Base-by-base conservation (phyloP, 108 stramenopile genomes). In the Fragilaria radians region DNA sequence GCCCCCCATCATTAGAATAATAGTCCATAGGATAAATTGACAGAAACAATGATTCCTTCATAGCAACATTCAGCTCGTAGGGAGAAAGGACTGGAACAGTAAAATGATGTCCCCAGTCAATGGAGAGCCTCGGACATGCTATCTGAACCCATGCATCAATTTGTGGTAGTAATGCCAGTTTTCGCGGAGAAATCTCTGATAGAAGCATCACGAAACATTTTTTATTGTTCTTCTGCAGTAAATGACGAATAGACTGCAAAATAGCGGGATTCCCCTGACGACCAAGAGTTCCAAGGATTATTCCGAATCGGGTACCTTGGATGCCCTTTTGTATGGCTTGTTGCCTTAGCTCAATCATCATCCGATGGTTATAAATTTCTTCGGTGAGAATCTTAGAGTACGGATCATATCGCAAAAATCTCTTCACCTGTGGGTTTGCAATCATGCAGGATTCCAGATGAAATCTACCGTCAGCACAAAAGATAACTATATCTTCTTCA, bases 401-500 rank as follows among this genome's bases (percentile, higher is more conserved):
- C 1, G 99, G 99, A 75, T 98, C 89, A 71, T 99, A 99, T 14
- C 97, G 73, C 52, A 85, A 85, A 32, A 95, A 94, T 18, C 76
- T 66, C 2, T 63, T 7, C 27, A 96, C 47, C 45, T 78, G 63
- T 4, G 97, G 96, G 73, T 99, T 99, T 54, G 86, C 79, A 48
- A 99, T 99, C 93, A 99, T 91, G 46, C 94, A 92, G 0, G 93
- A 78, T 75, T 99, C 98, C 31, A 99, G 79, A 76, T 99, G 98
- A 56, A 99, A 99, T 23, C 98, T 79, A 30, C 98, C 98, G 65
- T 99, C 98, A 23, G 98, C 96, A 19, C 98, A 67, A 71, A 99
- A 99, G 51, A 97, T 76, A 48, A 96, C 78, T 52, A 82, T 65
- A 7, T 80, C 62, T 70, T 45, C 23, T 28, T 34, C 34, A 52